Evolutionary conservation across 805 yeast species (phyloP).

Genomic region (Yarrowia sp.): DNA sequence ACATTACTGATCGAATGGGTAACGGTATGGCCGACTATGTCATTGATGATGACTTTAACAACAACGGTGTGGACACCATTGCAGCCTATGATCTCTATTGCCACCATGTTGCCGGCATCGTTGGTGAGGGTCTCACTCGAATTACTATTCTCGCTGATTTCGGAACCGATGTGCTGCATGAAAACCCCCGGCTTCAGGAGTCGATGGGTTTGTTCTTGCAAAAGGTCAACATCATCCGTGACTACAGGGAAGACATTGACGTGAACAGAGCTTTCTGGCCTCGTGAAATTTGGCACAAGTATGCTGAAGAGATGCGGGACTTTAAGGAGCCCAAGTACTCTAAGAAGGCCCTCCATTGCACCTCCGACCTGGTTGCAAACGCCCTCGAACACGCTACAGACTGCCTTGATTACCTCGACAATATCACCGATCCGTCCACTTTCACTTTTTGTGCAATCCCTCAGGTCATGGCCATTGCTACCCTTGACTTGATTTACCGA

Average conservation of each 20-base stretch:
- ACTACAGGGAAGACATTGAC: slow-evolving; percentile 82
- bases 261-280: slow-evolving; percentile 98
- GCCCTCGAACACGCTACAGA: slow-evolving; percentile 76
- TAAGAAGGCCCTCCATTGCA: slow-evolving; percentile 64
- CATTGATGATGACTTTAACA: slow-evolving; percentile 64
- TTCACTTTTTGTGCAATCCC: slow-evolving; percentile 96
- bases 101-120: slow-evolving; percentile 95
- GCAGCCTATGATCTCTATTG: slow-evolving; percentile 88
- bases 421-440: slow-evolving; percentile 72
- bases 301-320: slow-evolving; percentile 58
- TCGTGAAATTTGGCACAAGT: slow-evolving; percentile 82
- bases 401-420: slow-evolving; percentile 68
- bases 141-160: slow-evolving; percentile 73
- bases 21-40: slow-evolving; percentile 97
- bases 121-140: slow-evolving; percentile 91
- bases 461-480: slow-evolving; percentile 98
- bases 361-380: slow-evolving; percentile 74
- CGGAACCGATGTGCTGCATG: slow-evolving; percentile 52
- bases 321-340: slow-evolving; percentile 51
- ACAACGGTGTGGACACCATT: slow-evolving; percentile 74
- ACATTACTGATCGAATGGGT: slow-evolving; percentile 84
- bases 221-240: slow-evolving; percentile 94
- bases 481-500: slow-evolving; percentile 78
- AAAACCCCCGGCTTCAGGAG: slow-evolving; percentile 58
- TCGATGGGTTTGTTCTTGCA: slow-evolving; percentile 95